Conservation (phyloP, 2,329 filamentous ascomycete genomes). For the Diaporthe sp. region DNA sequence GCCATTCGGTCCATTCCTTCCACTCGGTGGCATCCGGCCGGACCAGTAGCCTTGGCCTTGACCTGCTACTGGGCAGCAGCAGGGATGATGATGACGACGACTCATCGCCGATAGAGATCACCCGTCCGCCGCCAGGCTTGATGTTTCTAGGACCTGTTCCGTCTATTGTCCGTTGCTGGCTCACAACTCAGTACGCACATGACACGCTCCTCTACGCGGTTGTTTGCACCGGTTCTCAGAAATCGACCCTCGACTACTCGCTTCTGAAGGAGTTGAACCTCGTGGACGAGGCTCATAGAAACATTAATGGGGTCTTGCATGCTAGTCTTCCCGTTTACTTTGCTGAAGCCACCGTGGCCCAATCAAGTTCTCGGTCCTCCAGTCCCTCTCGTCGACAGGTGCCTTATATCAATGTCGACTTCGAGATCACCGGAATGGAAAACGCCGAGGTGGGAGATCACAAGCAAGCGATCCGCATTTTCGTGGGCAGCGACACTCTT, state of each 20-base stretch:
- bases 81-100: conserved; percentile 63
- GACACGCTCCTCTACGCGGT: conserved; percentile 91
- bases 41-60: conserved; percentile 89
- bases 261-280: conserved; percentile 83
- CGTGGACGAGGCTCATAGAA: conserved; percentile 73
- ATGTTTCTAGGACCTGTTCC: conserved; percentile 91
- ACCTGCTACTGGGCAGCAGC: conserved; percentile 74
- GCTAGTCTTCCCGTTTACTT: conserved; percentile 89
- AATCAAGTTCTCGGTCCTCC: conserved; percentile 77
- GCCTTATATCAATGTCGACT: conserved; percentile 83
- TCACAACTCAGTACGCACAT: conserved; percentile 91
- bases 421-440: conserved; percentile 77
- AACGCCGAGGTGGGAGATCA: conserved; percentile 63
- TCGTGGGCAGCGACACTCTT: conserved; percentile 90
- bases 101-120: conserved; percentile 77
- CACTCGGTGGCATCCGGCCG: conserved; percentile 83
- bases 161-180: conserved; percentile 95
- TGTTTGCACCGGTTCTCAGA: conserved; percentile 91
- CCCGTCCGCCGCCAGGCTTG: conserved; percentile 84
- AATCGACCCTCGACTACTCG: conserved; percentile 83
- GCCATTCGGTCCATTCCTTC: conserved; percentile 77
- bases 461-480: conserved; percentile 82
- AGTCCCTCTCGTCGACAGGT: conserved; percentile 81
- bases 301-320: conserved; percentile 74
- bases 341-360: conserved; percentile 87